Evolutionary conservation across 116 monocot species (phyloP), one percentile per base, ranked within the genome.

Genomic region (Trichopus zeylanicus): DNA sequence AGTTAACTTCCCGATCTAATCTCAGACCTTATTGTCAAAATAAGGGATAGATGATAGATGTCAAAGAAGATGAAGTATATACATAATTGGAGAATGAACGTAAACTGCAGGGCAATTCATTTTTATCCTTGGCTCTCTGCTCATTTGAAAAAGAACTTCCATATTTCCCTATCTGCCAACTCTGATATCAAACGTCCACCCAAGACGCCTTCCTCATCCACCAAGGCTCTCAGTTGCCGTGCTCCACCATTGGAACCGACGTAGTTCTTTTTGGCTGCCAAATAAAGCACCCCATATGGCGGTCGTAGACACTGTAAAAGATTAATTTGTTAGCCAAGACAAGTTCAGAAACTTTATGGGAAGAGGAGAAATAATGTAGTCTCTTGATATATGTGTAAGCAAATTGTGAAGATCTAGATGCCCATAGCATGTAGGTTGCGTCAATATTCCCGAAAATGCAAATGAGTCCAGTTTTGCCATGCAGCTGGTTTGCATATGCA

Each of bases 91-190:
- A 26, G 21, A 46, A 46, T 37, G 5, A 60, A 60, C 6, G 5
- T 51, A 28, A 33, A 49, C 19, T 49, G 48, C 1, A 32, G 30
- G 19, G 33, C 23, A 29, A 51, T 21, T 20, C 10, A 8, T 20
- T 6, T 20, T 19, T 7, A 7, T 51, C 23, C 23, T 22, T 7
- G 8, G 5, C 34, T 29, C 27, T 16, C 8, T 18, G 4, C 29
- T 79, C 66, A 83, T 67, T 82, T 87, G 71, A 83, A 83, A 59
- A 90, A 95, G 76, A 90, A 81, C 67, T 95, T 95, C 95, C 86
- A 95, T 1, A 95, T 81, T 58, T 95, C 95, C 24, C 81, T 76
- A 62, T 90, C 95, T 19, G 69, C 55, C 30, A 67, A 37, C 32
- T 89, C 86, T 2, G 76, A 53, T 0, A 90, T 55, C 31, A 79